Evolutionary conservation across 2,329 filamentous ascomycete genomes (phyloP).

Genomic region (Daldinia sp.): DNA sequence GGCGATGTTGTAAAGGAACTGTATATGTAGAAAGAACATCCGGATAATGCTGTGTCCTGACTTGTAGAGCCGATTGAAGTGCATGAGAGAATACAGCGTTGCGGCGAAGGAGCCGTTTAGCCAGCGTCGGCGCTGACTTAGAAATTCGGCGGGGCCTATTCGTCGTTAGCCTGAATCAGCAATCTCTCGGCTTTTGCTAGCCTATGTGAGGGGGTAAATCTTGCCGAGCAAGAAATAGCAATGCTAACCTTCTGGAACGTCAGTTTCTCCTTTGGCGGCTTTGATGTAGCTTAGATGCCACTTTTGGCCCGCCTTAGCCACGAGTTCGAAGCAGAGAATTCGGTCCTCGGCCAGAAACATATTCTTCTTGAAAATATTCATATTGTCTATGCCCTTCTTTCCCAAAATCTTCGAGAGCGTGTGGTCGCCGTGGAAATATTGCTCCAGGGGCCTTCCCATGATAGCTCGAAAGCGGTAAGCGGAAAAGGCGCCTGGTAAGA

Average conservation of each 20-base stretch:
- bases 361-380: conserved; percentile 99
- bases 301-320: conserved; percentile 97
- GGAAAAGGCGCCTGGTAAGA: conserved; percentile 99
- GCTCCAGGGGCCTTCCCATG: conserved; percentile 95
- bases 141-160: conserved; percentile 81
- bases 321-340: conserved; percentile 98
- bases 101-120: conserved; percentile 99
- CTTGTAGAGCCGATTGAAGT: conserved; percentile 99
- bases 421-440: conserved; percentile 99
- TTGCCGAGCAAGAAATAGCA: neutral
- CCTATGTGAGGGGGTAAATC: neutral
- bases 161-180: neutral
- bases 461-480: conserved; percentile 98
- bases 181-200: neutral
- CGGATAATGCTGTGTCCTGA: conserved; percentile 96
- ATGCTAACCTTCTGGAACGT: conserved; percentile 88
- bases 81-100: conserved; percentile 96
- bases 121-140: conserved; percentile 97
- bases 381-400: conserved; percentile 99
- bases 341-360: conserved; percentile 99
- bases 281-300: conserved; percentile 99
- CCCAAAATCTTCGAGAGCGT: conserved; percentile 94
- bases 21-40: conserved; percentile 99
- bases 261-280: conserved; percentile 97
- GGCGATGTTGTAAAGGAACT: conserved; percentile 94